phyloP scores from a whole-genome alignment of 768 basidiomycete genomes.

The Lactifluus piperatus region DNA sequence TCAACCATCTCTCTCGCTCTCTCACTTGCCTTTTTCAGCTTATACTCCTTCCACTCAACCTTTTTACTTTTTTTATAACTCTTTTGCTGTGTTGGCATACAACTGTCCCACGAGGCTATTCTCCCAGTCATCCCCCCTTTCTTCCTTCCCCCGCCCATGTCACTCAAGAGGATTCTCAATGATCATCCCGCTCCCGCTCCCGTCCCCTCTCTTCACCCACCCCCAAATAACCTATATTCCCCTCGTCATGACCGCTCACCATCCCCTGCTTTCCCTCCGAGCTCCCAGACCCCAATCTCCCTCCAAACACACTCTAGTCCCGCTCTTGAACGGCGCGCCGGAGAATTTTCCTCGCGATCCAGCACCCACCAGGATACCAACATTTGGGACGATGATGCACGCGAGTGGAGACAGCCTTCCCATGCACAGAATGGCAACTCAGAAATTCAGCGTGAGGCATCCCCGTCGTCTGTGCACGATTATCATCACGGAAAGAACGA shows the following conservation, averaged over 20 bases:
- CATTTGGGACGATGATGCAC: slow-evolving; percentile 33
- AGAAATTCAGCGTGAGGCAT: slow-evolving; percentile 27
- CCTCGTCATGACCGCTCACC: slow-evolving; percentile 12
- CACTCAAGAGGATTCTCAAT: slow-evolving; percentile 23
- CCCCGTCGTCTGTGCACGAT: slow-evolving; percentile 26
- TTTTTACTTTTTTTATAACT: too few species aligned
- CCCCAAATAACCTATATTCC: slow-evolving; percentile 27
- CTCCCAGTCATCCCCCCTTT: background rate
- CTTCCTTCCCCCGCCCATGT: slow-evolving; percentile 14
- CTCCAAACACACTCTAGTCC: slow-evolving; percentile 22
- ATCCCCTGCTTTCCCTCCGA: slow-evolving; percentile 14
- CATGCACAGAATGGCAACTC: slow-evolving; percentile 31
- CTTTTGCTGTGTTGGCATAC: background rate
- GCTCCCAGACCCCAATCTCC: slow-evolving; percentile 15
- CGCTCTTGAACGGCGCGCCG: slow-evolving; percentile 26
- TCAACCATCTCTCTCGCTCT: background rate
- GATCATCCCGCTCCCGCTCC: slow-evolving; percentile 43
- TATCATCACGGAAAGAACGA: slow-evolving; percentile 21
- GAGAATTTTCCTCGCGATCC: slow-evolving; percentile 32
- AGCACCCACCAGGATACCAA: slow-evolving; percentile 31
- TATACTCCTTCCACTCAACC: background rate
- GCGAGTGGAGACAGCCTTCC: slow-evolving; percentile 33
- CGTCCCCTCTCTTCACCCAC: slow-evolving; percentile 23
- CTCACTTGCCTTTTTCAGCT: background rate
- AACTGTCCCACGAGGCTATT: slow-evolving; percentile 16